A percentile compares a stretch with the other conserved stretches of the same genome.
These are phyloP conservation scores for Panicum virgatum DNA, from an alignment of 202 grass and related monocot genomes.

Conservation along the genomic window DNA sequence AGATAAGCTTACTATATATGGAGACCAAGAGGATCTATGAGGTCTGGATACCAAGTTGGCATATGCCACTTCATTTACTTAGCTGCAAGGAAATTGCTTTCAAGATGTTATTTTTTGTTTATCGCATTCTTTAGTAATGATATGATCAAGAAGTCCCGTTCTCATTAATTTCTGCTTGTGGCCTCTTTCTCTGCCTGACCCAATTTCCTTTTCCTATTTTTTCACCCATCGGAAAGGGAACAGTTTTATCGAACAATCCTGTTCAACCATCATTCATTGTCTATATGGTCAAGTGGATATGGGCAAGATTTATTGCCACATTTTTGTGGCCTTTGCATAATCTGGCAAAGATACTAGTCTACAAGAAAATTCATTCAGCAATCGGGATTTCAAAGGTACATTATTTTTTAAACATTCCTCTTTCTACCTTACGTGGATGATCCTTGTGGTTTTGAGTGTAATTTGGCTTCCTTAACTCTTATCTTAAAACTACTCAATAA, in stretches of 20 bases:
- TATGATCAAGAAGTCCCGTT: conserved; percentile 3
- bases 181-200: conserved; percentile 17
- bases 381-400: conserved; percentile 92
- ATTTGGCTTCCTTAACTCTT: conserved; percentile 1
- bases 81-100: conserved; percentile 18
- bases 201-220: conserved; percentile 32
- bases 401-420: conserved; percentile 10
- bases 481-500: conserved; percentile 23
- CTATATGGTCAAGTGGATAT: conserved; percentile 60
- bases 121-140: conserved; percentile 6
- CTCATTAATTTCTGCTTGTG: not conserved
- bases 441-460: conserved; percentile 15
- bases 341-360: conserved; percentile 74
- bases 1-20: conserved; percentile 88
- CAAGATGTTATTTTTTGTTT: conserved; percentile 34
- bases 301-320: conserved; percentile 59
- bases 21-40: conserved; percentile 82
- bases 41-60: conserved; percentile 43
- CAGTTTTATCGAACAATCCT: conserved; percentile 57
- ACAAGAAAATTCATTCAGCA: conserved; percentile 81
- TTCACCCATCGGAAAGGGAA: conserved; percentile 58
- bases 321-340: conserved; percentile 93
- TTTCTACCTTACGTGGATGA: conserved; percentile 19
- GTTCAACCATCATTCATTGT: conserved; percentile 46
- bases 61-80: conserved; percentile 20